Evolutionary conservation across 1,284 basidiomycete genomes (phyloP).

Genomic region (Austroboletus niveus): DNA sequence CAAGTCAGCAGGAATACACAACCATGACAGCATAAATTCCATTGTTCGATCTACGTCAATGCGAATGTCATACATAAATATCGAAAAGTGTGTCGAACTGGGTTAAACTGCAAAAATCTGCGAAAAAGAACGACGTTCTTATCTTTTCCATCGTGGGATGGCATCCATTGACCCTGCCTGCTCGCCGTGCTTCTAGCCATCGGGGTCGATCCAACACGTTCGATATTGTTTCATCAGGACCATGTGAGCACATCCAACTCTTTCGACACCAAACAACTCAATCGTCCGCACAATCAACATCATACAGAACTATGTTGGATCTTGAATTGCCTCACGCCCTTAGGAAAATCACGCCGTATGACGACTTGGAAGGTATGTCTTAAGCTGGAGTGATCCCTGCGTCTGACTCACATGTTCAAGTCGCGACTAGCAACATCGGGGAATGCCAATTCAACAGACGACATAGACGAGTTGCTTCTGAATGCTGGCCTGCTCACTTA

Average conservation of each 20-base stretch:
- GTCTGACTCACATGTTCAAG: too few species aligned
- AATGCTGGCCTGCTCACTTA: too few species aligned
- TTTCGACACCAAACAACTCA: not conserved
- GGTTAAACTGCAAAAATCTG: constrained; percentile 69
- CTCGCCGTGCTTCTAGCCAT: constrained; percentile 83
- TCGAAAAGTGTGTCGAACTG: too few species aligned
- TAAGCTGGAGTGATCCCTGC: too few species aligned
- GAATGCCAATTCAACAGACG: too few species aligned
- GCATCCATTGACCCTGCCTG: constrained; percentile 92
- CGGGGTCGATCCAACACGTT: constrained; percentile 78
- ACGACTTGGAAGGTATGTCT: not conserved
- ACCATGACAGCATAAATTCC: too few species aligned
- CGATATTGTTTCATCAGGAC: constrained; percentile 79
- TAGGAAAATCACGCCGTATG: constrained; percentile 72
- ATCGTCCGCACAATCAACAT: constrained; percentile 60
- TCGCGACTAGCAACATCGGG: too few species aligned
- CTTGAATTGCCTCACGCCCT: constrained; percentile 72
- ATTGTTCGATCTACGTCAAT: too few species aligned
- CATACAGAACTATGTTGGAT: constrained; percentile 94
- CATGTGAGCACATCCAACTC: constrained; percentile 50
- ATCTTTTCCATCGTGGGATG: constrained; percentile 64
- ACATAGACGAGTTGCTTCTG: too few species aligned
- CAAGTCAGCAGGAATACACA: too few species aligned
- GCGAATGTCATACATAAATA: too few species aligned
- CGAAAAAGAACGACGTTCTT: constrained; percentile 58